Evolutionary conservation across 805 yeast genomes (phyloP).

Genomic region (Saccharomycopsis babjevae): DNA sequence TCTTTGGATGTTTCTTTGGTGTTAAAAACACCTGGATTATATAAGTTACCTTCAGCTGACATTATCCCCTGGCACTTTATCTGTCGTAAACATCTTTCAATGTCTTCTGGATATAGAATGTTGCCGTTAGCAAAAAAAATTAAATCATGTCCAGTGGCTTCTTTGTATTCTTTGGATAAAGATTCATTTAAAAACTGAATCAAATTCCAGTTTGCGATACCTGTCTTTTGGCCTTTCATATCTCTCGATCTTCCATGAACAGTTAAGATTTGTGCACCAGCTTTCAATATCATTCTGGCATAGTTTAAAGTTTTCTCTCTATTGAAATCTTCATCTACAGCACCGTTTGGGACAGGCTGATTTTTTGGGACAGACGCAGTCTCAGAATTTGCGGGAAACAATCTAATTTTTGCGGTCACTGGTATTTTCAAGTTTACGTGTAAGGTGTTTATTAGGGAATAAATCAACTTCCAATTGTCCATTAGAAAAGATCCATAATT

Average conservation of each 20-base stretch:
- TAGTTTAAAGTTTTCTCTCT: conserved; percentile 76
- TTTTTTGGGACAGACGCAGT: conserved; percentile 3
- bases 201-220: conserved; percentile 87
- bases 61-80: conserved; percentile 82
- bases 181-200: conserved; percentile 68
- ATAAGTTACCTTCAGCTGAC: conserved; percentile 94
- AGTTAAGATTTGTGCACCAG: conserved; percentile 93
- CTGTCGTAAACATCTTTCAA: conserved; percentile 52
- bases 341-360: conserved; percentile 2
- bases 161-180: conserved; percentile 33
- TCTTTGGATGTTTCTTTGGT: conserved; percentile 27
- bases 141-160: conserved; percentile 35
- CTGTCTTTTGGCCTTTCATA: conserved; percentile 95
- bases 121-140: conserved; percentile 95
- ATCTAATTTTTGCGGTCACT: conserved; percentile 91
- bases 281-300: conserved; percentile 78
- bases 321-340: conserved; percentile 9
- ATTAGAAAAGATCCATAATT: conserved; percentile 90
- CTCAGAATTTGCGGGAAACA: conserved; percentile 40
- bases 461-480: conserved; percentile 92
- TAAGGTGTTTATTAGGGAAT: conserved; percentile 57
- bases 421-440: conserved; percentile 73
- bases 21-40: conserved; percentile 83
- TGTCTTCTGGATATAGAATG: conserved; percentile 79
- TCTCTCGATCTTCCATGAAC: conserved; percentile 95